Evolutionary conservation across 495 filamentous ascomycete genomes (phyloP), one percentile per base, ranked within the genome.

Genomic region (Neurospora terricola): DNA sequence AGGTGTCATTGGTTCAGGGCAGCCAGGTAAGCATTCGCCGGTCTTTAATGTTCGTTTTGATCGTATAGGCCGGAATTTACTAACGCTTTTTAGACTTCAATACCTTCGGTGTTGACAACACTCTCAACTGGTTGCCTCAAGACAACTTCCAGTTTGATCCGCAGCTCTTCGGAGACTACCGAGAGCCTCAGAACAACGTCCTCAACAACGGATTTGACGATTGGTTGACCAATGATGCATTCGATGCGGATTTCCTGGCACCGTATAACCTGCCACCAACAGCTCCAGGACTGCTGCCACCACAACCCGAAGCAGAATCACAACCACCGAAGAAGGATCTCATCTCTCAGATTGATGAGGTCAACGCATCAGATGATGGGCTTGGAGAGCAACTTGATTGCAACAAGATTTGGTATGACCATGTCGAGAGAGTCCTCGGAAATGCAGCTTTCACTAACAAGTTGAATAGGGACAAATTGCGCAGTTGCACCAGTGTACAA

Each of bases 81-180:
- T 73, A 68, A 72, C 54, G 10, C 36, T 9, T 66, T 27, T 16
- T 16, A 66, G 72, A 73, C 14, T 75, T 74, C 14, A 40, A 70
- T 18, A 72, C 73, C 12, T 76, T 76, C 34, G 69, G 72, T 16
- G 66, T 71, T 54, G 72, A 78, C 62, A 76, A 84, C 48, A 83
- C 85, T 74, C 84, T 97, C 69, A 92, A 94, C 76, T 94, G 91
- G 88, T 80, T 97, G 73, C 89, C 92, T 11, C 92, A 97, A 79
- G 96, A 94, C 78, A 90, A 91, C 54, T 93, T 93, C 70, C 90
- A 93, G 75, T 98, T 98, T 76, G 93, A 98, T 75, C 96, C 96
- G 1, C 88, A 93, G 39, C 87, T 98, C 2, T 99, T 98, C 81
- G 92, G 91, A 70, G 94, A 95, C 75, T 98, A 97, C 82, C 90